phyloP scores from a whole-genome alignment of 352 stramenopile genomes.

The Phytophthora citricola region DNA sequence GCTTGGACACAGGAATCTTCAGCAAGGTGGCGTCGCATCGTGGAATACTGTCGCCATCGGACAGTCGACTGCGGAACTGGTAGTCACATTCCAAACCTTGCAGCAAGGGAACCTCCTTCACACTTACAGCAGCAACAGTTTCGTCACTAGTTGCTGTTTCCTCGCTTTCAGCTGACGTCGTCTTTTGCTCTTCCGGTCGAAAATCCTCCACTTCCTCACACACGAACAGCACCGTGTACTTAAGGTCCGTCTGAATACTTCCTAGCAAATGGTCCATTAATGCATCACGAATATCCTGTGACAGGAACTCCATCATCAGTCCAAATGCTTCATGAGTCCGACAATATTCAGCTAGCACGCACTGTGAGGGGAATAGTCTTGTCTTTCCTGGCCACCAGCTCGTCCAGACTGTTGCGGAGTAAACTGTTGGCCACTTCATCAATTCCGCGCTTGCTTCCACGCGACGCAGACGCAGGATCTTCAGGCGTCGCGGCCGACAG shows the following conservation, averaged over 20 bases:
- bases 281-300: slow-evolving; percentile 68
- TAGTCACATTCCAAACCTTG: slow-evolving; percentile 43
- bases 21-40: slow-evolving; percentile 76
- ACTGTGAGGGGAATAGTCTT: slow-evolving; percentile 56
- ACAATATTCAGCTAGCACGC: slow-evolving; percentile 19
- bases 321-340: background rate
- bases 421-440: slow-evolving; percentile 26
- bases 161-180: slow-evolving; percentile 3
- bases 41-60: slow-evolving; percentile 80
- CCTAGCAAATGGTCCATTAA: slow-evolving; percentile 73
- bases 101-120: slow-evolving; percentile 44
- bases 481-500: slow-evolving; percentile 48
- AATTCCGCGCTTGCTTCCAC: slow-evolving; percentile 37
- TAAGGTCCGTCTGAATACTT: slow-evolving; percentile 61
- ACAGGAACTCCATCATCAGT: background rate
- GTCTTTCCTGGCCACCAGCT: slow-evolving; percentile 44
- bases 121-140: background rate
- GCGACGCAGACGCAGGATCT: slow-evolving; percentile 30
- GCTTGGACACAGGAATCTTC: slow-evolving; percentile 74
- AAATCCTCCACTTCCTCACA: slow-evolving; percentile 78
- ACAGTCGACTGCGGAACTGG: slow-evolving; percentile 59
- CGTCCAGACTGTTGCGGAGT: slow-evolving; percentile 47
- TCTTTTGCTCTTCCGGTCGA: slow-evolving; percentile 12
- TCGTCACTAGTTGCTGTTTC: slow-evolving; percentile 9
- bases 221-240: slow-evolving; percentile 70